These are phyloP conservation scores for Flaveria trinervia DNA, from an alignment of 129 eudicot species.

Conservation along the genomic window DNA sequence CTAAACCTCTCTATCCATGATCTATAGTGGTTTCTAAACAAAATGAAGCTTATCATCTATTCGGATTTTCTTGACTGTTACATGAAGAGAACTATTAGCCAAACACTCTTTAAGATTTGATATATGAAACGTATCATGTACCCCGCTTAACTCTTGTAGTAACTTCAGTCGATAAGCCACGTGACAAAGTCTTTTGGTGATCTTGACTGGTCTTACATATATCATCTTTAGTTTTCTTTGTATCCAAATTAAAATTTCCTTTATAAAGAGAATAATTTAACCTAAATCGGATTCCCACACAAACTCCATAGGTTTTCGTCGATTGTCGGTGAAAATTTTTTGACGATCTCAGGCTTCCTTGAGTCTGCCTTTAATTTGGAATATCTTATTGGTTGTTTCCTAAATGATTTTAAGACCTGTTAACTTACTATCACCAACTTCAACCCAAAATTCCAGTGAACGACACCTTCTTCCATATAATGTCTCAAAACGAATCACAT, in stretches of 20 bases:
- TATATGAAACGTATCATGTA: neutral
- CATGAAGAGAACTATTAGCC: neutral
- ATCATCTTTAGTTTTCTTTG: neutral
- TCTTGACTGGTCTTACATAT: neutral
- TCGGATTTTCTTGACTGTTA: neutral
- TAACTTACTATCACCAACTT: too few relatives aligned
- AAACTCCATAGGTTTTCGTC: neutral
- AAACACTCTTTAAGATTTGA: neutral
- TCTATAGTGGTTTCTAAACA: neutral
- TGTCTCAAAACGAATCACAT: too few relatives aligned
- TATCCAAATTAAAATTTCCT: neutral
- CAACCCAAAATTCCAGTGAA: too few relatives aligned
- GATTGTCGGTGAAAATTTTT: neutral
- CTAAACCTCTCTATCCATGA: neutral
- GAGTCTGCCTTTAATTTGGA: neutral
- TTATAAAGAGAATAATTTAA: neutral
- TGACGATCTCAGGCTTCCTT: neutral
- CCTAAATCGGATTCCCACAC: too few relatives aligned
- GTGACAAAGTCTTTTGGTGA: neutral
- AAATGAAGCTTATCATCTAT: neutral
- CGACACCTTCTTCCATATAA: too few relatives aligned
- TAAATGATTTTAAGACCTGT: neutral
- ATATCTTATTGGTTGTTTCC: neutral
- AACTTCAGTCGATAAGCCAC: neutral
- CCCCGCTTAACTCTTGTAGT: neutral